These are phyloP conservation scores for Scolecobasidium constrictum DNA, from an alignment of 2,329 filamentous ascomycete species.

Conservation along the genomic window DNA sequence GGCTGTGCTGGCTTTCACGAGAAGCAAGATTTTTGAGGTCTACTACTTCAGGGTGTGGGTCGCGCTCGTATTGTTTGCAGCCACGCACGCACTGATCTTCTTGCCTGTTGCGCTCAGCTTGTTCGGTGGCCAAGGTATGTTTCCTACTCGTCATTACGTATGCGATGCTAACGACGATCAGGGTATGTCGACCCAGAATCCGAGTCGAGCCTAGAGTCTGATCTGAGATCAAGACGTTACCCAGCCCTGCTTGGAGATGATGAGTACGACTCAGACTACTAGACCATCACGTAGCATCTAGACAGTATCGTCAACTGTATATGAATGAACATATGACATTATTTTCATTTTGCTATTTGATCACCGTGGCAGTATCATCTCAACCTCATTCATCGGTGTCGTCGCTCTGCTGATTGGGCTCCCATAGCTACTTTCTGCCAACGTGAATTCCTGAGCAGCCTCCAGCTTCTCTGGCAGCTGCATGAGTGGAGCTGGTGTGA, in stretches of 20 bases:
- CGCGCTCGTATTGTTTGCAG: slow-evolving; percentile 79
- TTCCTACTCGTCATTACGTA: background rate
- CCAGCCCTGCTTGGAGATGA: slow-evolving; percentile 68
- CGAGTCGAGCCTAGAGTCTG: slow-evolving; percentile 81
- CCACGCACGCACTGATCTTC: slow-evolving; percentile 80
- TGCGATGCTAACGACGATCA: slow-evolving; percentile 17
- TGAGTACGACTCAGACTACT: slow-evolving; percentile 63
- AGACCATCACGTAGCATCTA: no score
- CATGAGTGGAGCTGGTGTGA: no score
- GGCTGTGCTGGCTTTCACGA: slow-evolving; percentile 81
- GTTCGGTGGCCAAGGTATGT: slow-evolving; percentile 64
- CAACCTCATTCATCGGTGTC: background rate
- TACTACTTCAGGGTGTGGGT: slow-evolving; percentile 99
- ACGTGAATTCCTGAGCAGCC: no score
- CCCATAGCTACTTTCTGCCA: background rate
- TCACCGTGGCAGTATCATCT: background rate
- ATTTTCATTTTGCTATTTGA: no score
- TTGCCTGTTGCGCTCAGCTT: slow-evolving; percentile 82
- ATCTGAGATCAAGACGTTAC: slow-evolving; percentile 69
- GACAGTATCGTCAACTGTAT: no score
- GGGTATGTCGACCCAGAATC: slow-evolving; percentile 80
- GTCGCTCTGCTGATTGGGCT: background rate
- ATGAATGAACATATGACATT: no score
- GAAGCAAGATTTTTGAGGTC: slow-evolving; percentile 97
- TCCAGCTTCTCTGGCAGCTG: no score